Evolutionary conservation across 129 eudicot species (phyloP).

Genomic region (Ambrosia artemisiifolia): DNA sequence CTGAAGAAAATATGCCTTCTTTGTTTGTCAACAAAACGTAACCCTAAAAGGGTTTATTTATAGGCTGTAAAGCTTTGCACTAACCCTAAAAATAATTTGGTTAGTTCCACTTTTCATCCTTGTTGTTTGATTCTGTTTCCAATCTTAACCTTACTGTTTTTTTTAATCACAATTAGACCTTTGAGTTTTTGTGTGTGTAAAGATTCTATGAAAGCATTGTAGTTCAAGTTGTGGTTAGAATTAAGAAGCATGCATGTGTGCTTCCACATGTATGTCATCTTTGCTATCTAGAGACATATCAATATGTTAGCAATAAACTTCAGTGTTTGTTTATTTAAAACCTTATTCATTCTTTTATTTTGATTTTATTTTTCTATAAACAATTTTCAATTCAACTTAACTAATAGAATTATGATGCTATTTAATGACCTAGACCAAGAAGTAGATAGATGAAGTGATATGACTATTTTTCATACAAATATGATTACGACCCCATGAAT

Average conservation of each 20-base stretch:
- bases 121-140: conserved; percentile 8
- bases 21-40: conserved; percentile 37
- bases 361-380: not conserved
- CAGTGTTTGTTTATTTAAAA: conserved; percentile 8
- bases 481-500: not conserved
- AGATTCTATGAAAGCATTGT: conserved; percentile 20
- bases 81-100: conserved; percentile 22
- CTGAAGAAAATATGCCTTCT: conserved; percentile 16
- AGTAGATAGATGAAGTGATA: too few relatives aligned
- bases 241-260: conserved; percentile 36
- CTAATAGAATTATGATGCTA: too few relatives aligned
- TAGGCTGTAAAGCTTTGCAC: conserved; percentile 35
- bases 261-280: conserved; percentile 28
- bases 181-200: conserved; percentile 12
- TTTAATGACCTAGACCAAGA: too few relatives aligned
- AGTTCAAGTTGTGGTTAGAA: conserved; percentile 23
- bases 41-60: conserved; percentile 60
- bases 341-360: not conserved
- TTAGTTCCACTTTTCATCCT: conserved; percentile 37
- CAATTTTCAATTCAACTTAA: too few relatives aligned
- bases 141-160: conserved; percentile 24
- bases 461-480: not conserved
- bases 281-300: conserved; percentile 23
- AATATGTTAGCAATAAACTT: not conserved
- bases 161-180: conserved; percentile 30